Evolutionary conservation across 2,329 filamentous ascomycete genomes (phyloP).

Genomic region (Coniella vitis): DNA sequence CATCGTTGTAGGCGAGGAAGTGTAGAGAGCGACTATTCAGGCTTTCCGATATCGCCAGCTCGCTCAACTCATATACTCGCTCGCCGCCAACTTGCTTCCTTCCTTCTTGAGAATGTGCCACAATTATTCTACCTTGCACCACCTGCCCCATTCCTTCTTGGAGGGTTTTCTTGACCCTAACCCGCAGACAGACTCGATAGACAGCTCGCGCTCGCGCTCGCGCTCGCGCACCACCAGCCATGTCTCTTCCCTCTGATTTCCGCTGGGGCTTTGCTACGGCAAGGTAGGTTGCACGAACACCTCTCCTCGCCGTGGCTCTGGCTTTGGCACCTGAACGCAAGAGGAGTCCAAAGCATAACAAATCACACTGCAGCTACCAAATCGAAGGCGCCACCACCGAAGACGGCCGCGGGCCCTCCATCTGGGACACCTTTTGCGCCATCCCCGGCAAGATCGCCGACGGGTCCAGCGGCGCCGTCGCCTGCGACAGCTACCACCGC

Average conservation of each 20-base stretch:
- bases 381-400: constrained; percentile 71
- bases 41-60: no score
- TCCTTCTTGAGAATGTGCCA: no score
- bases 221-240: constrained; percentile 24
- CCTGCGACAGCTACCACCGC: constrained; percentile 83
- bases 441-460: constrained; percentile 78
- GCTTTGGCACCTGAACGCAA: no score
- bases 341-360: no score
- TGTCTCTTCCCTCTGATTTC: constrained; percentile 63
- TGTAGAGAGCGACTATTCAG: no score
- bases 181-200: not conserved
- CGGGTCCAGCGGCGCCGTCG: constrained; percentile 65
- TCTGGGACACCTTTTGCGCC: constrained; percentile 86
- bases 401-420: constrained; percentile 74
- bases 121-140: no score
- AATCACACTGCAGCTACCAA: constrained; percentile 61
- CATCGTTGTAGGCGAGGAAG: no score
- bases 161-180: not conserved
- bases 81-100: no score
- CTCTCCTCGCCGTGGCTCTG: not conserved
- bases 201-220: not conserved
- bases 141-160: no score
- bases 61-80: no score
- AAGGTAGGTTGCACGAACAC: constrained; percentile 41
- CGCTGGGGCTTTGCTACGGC: constrained; percentile 77